Percentiles rank a stretch among this genome's conserved stretches.
These are phyloP conservation scores for Purpureocillium takamizusanense DNA, from an alignment of 2,329 filamentous ascomycete species.

Conservation along the genomic window DNA sequence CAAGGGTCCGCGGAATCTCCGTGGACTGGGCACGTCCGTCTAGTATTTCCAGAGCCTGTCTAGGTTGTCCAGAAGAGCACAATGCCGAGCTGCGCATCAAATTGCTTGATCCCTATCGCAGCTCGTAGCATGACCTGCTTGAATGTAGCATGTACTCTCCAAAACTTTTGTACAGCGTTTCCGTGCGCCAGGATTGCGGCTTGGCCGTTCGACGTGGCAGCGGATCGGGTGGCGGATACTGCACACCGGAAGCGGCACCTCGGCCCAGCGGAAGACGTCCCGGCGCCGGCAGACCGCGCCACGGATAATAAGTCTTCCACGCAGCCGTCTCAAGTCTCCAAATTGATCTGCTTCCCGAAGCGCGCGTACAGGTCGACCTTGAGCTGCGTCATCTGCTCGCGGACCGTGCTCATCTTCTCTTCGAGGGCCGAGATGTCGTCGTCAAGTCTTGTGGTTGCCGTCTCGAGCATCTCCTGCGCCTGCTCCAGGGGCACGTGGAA, in stretches of 20 bases:
- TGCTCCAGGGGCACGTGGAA: slow-evolving; percentile 76
- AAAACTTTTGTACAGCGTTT: too few relatives aligned
- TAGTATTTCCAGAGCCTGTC: too few relatives aligned
- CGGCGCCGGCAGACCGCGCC: not conserved
- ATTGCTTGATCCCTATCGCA: too few relatives aligned
- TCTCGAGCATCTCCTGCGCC: slow-evolving; percentile 74
- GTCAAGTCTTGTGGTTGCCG: slow-evolving; percentile 65
- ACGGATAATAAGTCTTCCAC: too few relatives aligned
- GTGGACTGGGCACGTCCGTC: not conserved
- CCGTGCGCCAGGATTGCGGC: too few relatives aligned
- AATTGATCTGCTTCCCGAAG: slow-evolving; percentile 93
- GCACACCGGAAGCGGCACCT: not conserved
- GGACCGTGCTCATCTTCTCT: slow-evolving; percentile 63
- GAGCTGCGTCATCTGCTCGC: slow-evolving; percentile 80
- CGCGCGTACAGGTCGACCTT: slow-evolving; percentile 91
- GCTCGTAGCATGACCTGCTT: too few relatives aligned
- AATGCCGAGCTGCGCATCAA: too few relatives aligned
- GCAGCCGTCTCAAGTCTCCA: slow-evolving; percentile 61
- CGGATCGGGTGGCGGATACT: not conserved
- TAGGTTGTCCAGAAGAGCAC: too few relatives aligned
- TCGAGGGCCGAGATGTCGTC: slow-evolving; percentile 68
- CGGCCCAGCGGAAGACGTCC: not conserved
- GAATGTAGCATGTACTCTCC: too few relatives aligned
- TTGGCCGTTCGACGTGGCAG: too few relatives aligned
- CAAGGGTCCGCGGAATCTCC: not conserved